Percentiles rank a stretch among this genome's conserved stretches.
Conservation (phyloP, 1,139 yeast species). For the Lodderomyces oxycetoniae region DNA sequence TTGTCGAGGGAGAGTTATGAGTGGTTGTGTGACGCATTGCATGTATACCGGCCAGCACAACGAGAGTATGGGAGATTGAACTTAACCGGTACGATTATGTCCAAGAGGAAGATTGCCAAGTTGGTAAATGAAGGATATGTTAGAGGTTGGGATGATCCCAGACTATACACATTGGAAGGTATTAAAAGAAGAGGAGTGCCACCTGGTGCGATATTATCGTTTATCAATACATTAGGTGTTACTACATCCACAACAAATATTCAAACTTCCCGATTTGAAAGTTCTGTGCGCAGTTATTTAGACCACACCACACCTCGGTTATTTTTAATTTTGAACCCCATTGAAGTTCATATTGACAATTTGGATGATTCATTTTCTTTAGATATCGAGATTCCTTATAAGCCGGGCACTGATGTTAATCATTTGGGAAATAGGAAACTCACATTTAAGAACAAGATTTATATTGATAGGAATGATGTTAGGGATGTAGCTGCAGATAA, state of each 20-base stretch:
- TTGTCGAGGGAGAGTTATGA: conserved; percentile 92
- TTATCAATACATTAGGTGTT: conserved; percentile 93
- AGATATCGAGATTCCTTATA: conserved; percentile 72
- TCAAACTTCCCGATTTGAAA: conserved; percentile 84
- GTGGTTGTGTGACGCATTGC: conserved; percentile 95
- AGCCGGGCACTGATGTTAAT: conserved; percentile 71
- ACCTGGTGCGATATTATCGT: conserved; percentile 95
- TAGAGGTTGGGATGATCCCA: conserved; percentile 98
- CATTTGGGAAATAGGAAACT: conserved; percentile 70
- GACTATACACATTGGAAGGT: conserved; percentile 90
- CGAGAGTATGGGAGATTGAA: conserved; percentile 96
- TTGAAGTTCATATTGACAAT: conserved; percentile 79
- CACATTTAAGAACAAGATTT: conserved; percentile 71
- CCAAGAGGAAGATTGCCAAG: conserved; percentile 93
- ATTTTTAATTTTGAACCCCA: conserved; percentile 88
- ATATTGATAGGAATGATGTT: conserved; percentile 73
- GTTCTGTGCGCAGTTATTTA: conserved; percentile 78
- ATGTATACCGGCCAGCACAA: conserved; percentile 96
- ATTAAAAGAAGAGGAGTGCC: conserved; percentile 97
- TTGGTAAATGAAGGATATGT: conserved; percentile 78
- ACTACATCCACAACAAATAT: conserved; percentile 91
- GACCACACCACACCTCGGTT: conserved; percentile 92
- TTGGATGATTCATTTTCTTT: conserved; percentile 64
- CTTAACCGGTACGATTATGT: conserved; percentile 88
- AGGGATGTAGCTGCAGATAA: conserved; percentile 31